Conservation (phyloP, 352 stramenopile genomes). For the Thalassiosira oceanica region DNA sequence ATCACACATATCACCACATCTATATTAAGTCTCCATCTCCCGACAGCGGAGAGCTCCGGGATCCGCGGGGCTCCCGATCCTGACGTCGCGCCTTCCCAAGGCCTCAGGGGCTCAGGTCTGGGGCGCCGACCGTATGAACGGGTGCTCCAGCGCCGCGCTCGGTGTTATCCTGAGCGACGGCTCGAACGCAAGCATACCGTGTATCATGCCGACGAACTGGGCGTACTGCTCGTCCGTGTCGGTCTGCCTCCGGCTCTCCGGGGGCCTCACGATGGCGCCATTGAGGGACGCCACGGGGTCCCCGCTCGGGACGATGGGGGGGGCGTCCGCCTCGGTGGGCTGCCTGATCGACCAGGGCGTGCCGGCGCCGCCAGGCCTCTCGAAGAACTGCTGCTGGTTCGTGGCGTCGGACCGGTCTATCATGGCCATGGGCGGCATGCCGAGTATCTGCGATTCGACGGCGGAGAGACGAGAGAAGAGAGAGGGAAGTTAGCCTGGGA, state of each 20-base stretch:
- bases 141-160: slow-evolving; percentile 89
- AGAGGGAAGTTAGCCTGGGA: slow-evolving; percentile 26
- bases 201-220: slow-evolving; percentile 91
- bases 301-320: slow-evolving; percentile 55
- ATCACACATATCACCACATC: no score
- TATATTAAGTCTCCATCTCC: no score
- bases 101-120: no score
- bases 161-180: slow-evolving; percentile 89
- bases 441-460: slow-evolving; percentile 83
- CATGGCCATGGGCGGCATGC: slow-evolving; percentile 90
- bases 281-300: slow-evolving; percentile 65
- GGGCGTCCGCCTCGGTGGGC: slow-evolving; percentile 9
- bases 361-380: slow-evolving; percentile 62
- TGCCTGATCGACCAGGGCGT: slow-evolving; percentile 51
- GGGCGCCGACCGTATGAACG: no score
- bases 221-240: slow-evolving; percentile 85
- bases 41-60: no score
- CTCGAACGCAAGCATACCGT: slow-evolving; percentile 93
- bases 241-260: slow-evolving; percentile 60
- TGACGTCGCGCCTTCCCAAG: no score
- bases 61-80: no score
- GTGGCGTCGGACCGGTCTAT: slow-evolving; percentile 86
- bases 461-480: slow-evolving; percentile 2
- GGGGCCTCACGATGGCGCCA: slow-evolving; percentile 63
- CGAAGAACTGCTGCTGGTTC: slow-evolving; percentile 90